phyloP scores from a whole-genome alignment of 768 basidiomycete genomes.

The Mycena sanguinolenta region DNA sequence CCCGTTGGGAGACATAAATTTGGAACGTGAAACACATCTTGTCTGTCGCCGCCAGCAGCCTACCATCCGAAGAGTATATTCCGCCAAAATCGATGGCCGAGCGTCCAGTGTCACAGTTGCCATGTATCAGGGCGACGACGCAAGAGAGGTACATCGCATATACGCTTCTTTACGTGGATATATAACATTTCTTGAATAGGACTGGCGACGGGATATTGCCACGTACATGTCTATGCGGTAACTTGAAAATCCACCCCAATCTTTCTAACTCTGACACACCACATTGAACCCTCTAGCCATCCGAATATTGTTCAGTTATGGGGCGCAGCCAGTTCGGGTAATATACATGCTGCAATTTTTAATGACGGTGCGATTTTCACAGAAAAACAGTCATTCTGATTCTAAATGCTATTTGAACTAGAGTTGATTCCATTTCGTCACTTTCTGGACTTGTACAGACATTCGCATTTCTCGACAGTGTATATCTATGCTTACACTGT shows the following conservation, averaged over 20 bases:
- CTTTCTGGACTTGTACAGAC: background rate
- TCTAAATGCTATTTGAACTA: background rate
- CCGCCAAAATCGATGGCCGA: background rate
- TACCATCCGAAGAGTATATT: background rate
- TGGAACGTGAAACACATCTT: background rate
- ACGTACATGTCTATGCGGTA: slow-evolving; percentile 1
- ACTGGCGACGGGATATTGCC: background rate
- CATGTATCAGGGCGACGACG: slow-evolving; percentile 8
- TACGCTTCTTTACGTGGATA: background rate
- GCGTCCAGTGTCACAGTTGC: background rate
- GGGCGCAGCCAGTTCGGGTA: background rate
- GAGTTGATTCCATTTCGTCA: background rate
- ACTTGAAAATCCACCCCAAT: background rate
- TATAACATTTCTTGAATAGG: background rate
- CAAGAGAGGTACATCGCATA: background rate
- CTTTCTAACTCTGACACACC: background rate
- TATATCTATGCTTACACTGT: slow-evolving; percentile 1
- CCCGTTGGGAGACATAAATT: slow-evolving; percentile 7
- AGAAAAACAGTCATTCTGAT: background rate
- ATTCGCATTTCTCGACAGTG: background rate
- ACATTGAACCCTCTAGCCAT: background rate
- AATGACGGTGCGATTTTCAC: background rate
- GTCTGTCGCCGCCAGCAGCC: background rate
- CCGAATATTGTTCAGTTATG: slow-evolving; percentile 11
- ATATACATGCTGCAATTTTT: slow-evolving; percentile 6